Evolutionary conservation across 306 rosid genomes (phyloP), one percentile per base, ranked within the genome.

Genomic region (Quercus engelmannii): DNA sequence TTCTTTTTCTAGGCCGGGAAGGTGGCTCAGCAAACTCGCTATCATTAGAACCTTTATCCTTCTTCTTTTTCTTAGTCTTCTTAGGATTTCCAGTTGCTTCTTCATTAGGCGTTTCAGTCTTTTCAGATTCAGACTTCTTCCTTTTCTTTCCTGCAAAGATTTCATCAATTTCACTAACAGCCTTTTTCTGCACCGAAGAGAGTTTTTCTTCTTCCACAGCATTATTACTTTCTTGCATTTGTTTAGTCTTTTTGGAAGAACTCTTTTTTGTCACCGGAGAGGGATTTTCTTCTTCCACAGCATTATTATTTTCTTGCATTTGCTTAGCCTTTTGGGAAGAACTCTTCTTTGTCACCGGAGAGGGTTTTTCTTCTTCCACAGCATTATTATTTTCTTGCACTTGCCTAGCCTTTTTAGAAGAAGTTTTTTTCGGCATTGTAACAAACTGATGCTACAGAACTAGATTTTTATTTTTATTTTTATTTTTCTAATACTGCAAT

Each of bases 91-190:
- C 80, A 28, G 6, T 72, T 19, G 43, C 87, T 52, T 71, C 84
- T 49, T 19, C 81, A 17, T 30, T 79, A 20, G 31, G 54, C 59
- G 78, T 85, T 54, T 74, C 75, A 8, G 68, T 41, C 71, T 81
- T 80, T 12, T 20, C 65, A 1, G 23, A 54, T 18, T 85, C 80
- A 2, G 77, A 23, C 30, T 88, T 91, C 88, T 88, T 91, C 83
- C 91, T 90, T 86, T 89, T 91, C 56, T 84, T 85, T 19, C 85
- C 83, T 1, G 91, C 87, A 14, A 91, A 93, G 31, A 93, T 93
- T 71, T 90, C 93, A 81, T 93, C 97, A 12, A 93, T 93, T 82
- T 87, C 97, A 71, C 76, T 85, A 3, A 5, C 72, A 0, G 68
- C 31, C 76, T 87, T 87, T 59, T 86, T 89, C 5, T 14, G 71